phyloP scores from a whole-genome alignment of 768 basidiomycete species.

The Trametes elegans region DNA sequence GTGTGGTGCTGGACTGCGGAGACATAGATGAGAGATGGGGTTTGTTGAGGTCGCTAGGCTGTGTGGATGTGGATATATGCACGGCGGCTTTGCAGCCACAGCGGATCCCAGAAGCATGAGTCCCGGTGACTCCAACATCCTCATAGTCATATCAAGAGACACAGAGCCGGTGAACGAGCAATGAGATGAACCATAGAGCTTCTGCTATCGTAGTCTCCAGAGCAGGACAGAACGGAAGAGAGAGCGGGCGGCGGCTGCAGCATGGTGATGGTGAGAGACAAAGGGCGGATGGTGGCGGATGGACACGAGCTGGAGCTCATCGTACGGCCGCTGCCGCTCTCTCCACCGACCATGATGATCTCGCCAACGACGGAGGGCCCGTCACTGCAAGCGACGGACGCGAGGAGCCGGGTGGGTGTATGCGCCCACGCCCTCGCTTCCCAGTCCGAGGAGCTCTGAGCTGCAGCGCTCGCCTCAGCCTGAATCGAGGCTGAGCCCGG shows the following conservation, averaged over 20 bases:
- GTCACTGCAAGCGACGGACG: background rate
- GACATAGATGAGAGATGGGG: constrained; percentile 1
- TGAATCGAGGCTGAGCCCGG: no score
- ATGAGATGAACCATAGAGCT: no score
- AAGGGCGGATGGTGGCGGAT: no score
- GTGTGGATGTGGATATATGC: no score
- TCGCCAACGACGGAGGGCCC: background rate
- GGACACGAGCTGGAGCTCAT: background rate
- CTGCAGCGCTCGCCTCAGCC: constrained; percentile 5
- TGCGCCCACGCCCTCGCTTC: no score
- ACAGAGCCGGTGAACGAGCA: background rate
- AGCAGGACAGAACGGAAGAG: background rate
- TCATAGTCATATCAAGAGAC: background rate
- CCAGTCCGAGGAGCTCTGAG: background rate
- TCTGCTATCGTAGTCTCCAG: no score
- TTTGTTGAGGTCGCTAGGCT: no score
- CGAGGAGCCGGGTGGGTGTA: no score
- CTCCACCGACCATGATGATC: background rate
- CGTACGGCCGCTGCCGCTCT: background rate
- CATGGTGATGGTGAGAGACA: constrained; percentile 7
- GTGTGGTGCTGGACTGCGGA: background rate
- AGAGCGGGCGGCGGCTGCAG: background rate
- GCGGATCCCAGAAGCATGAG: no score
- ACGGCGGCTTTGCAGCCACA: no score
- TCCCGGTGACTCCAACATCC: no score